Conservation (phyloP, 164 flowering plant species). For the Stephania cephalantha region DNA sequence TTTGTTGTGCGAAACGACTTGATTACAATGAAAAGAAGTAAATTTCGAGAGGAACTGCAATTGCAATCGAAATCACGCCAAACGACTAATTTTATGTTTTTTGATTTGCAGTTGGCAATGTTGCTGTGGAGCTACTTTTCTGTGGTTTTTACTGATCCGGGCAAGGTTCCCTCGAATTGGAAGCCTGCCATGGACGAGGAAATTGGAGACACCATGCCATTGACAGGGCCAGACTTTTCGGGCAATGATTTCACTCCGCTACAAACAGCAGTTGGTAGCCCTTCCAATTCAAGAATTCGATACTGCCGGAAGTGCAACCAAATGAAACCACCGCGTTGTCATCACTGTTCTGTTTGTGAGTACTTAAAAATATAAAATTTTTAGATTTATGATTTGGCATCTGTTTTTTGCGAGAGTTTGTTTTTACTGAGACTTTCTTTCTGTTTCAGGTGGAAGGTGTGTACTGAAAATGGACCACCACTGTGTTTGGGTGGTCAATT, state of each 20-base stretch:
- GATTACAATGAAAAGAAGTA: too few relatives aligned
- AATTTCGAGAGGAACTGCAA: neutral
- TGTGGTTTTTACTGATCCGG: slow-evolving; percentile 91
- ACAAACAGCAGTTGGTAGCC: slow-evolving; percentile 25
- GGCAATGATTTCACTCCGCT: slow-evolving; percentile 6
- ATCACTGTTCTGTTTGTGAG: slow-evolving; percentile 98
- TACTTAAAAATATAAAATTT: slow-evolving; percentile 1
- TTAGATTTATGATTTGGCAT: neutral
- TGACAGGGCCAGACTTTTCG: slow-evolving; percentile 45
- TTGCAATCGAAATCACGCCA: neutral
- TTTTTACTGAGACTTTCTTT: neutral
- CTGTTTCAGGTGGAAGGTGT: slow-evolving; percentile 86
- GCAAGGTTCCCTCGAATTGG: slow-evolving; percentile 86
- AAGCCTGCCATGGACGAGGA: slow-evolving; percentile 73
- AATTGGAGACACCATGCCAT: slow-evolving; percentile 62
- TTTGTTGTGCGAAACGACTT: neutral
- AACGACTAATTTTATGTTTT: neutral
- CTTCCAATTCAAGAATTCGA: slow-evolving; percentile 41
- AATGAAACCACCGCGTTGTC: slow-evolving; percentile 94
- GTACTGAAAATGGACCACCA: slow-evolving; percentile 98
- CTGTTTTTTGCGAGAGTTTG: neutral
- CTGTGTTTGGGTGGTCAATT: slow-evolving; percentile 99
- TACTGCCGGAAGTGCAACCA: slow-evolving; percentile 88
- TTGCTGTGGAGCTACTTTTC: slow-evolving; percentile 92
- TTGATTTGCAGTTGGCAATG: slow-evolving; percentile 72